Base-by-base conservation (phyloP, 2,329 filamentous ascomycete genomes). In the Stachybotrys chartarum region DNA sequence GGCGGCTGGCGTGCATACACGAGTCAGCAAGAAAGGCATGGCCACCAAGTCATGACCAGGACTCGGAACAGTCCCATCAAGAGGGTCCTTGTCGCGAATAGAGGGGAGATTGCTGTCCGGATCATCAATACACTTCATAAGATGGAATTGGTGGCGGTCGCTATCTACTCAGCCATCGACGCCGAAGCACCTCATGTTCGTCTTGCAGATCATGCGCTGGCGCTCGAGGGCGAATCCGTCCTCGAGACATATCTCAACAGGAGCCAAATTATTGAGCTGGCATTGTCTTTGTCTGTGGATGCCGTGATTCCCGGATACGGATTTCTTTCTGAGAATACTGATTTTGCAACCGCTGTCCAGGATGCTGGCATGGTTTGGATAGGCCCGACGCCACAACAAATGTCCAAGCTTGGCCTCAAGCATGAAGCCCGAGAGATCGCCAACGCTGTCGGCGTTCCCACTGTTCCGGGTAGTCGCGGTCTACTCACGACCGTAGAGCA, bases 261-360 rank as follows among this genome's bases (percentile, higher is more conserved):
- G 30, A 76, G 83, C 39, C 80, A 84, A 44, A 78, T 82, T 44
- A 68, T 86, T 17, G 63, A 71, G 5, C 74, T 84, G n/a, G 81
- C 82, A 10, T 75, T 74, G 47, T 64, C 72, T 3, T 69, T 75
- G 14, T 63, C 70, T 2, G 79, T 69, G 2, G 76, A 87, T 57
- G 83, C 82, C 4, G 76, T 88, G 16, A 83, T 85, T 52, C 85
- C 85, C 0, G 85, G 85, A 2, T 88, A 88, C 69, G 85, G 85
- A 0, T 87, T 87, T 57, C 68, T 88, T 1, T 80, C 80, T 0
- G 85, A 88, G 56, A 85, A 86, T 63, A 76, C 81, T 5, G 74
- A 79, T 5, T 87, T 88, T 63, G 84, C 85, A 0, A 65, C 72
- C 24, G 68, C 72, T 0, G 78, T 85, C 1, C 66, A 72, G 24